phyloP scores from a whole-genome alignment of 75 land plant species.

The Selaginella moellendorffii region DNA sequence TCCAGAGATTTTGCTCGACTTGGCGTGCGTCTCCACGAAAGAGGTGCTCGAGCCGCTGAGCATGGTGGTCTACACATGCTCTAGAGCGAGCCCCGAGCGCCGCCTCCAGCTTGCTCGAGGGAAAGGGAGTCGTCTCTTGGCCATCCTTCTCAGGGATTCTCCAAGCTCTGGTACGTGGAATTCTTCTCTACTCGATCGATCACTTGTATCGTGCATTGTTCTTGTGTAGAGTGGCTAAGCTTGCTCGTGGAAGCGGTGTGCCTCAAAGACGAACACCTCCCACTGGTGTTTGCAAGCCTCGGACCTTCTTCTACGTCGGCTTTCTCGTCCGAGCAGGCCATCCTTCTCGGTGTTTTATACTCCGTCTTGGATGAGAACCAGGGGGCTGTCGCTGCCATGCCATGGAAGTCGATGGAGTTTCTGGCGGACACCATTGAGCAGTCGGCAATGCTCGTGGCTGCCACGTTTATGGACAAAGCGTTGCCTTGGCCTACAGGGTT shows the following conservation, averaged over 20 bases:
- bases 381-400: neutral
- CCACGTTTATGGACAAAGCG: neutral
- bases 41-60: constrained; percentile 43
- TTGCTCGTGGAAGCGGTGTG: neutral
- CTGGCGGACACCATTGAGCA: neutral
- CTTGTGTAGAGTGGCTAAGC: neutral
- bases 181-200: too few species aligned
- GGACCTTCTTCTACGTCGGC: neutral
- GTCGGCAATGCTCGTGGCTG: neutral
- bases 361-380: neutral
- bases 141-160: neutral
- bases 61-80: constrained; percentile 48
- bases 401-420: neutral
- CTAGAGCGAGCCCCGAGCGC: constrained; percentile 20
- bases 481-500: constrained; percentile 12
- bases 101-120: neutral
- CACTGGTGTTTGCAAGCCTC: neutral
- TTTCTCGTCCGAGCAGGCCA: neutral
- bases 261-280: neutral
- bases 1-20: constrained; percentile 24
- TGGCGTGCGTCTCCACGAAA: constrained; percentile 25
- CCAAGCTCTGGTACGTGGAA: neutral
- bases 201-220: too few species aligned
- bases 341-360: neutral
- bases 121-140: neutral